phyloP scores from a whole-genome alignment of 75 land plant species.

The Gnetum montanum region DNA sequence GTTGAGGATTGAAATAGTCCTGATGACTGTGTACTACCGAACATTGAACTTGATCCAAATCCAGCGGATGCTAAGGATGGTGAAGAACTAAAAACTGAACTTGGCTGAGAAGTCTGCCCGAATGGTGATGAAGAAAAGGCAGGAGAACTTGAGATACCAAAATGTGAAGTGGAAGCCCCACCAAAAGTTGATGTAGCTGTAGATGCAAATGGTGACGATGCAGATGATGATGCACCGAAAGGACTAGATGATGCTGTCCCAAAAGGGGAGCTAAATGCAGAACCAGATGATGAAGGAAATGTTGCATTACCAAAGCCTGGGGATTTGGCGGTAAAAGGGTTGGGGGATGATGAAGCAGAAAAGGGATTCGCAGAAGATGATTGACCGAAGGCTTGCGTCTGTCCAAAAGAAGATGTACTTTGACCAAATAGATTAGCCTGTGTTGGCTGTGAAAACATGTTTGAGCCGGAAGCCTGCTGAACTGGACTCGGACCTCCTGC shows the following conservation, averaged over 20 bases:
- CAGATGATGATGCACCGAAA: constrained; percentile 44
- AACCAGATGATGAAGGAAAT: constrained; percentile 23
- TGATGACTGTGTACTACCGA: constrained; percentile 58
- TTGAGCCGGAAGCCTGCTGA: constrained; percentile 33
- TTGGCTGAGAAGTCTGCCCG: constrained; percentile 8
- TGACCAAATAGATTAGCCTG: constrained; percentile 36
- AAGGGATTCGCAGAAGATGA: constrained; percentile 41
- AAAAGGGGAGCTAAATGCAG: constrained; percentile 38
- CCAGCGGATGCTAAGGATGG: constrained; percentile 28
- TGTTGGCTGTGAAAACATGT: constrained; percentile 29
- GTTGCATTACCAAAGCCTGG: constrained; percentile 27
- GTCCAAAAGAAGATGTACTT: constrained; percentile 31
- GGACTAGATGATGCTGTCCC: constrained; percentile 20
- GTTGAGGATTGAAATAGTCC: constrained; percentile 50
- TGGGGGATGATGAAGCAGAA: constrained; percentile 31
- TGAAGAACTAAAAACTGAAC: constrained; percentile 42
- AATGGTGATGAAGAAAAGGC: constrained; percentile 31
- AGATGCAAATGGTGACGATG: constrained; percentile 36
- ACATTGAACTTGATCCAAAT: constrained; percentile 45
- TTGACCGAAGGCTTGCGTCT: constrained; percentile 26
- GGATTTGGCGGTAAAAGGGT: constrained; percentile 40
- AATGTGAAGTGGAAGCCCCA: constrained; percentile 21
- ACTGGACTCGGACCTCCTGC: constrained; percentile 80
- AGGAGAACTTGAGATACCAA: constrained; percentile 32
- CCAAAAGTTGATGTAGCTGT: constrained; percentile 36